A percentile compares a stretch with the other conserved stretches of the same genome.
These are phyloP conservation scores for Scleromitrula shiraiana DNA, from an alignment of 2,329 filamentous ascomycete genomes.

Conservation along the genomic window DNA sequence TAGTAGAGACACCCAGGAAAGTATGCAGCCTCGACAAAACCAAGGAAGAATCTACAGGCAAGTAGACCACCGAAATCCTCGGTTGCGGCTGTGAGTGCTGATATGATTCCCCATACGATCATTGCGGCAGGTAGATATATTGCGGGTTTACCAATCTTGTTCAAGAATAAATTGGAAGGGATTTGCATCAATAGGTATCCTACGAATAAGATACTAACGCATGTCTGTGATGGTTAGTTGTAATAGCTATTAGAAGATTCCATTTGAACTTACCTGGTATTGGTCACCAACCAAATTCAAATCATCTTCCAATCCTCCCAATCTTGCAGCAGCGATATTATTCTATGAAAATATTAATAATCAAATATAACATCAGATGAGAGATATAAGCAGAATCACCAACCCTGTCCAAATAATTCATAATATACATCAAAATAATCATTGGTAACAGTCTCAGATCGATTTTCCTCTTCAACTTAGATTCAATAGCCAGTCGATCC, in stretches of 20 bases:
- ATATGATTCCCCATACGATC: constrained; percentile 43
- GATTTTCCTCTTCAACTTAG: constrained; percentile 53
- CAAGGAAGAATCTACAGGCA: constrained; percentile 41
- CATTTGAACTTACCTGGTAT: constrained; percentile 31
- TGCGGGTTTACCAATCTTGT: constrained; percentile 41
- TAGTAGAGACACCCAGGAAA: constrained; percentile 57
- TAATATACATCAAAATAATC: constrained; percentile 61
- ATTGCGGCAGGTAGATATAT: constrained; percentile 43
- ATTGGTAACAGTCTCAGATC: constrained; percentile 58
- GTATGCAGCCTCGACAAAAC: constrained; percentile 47
- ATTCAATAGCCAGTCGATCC: constrained; percentile 44
- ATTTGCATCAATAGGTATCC: constrained; percentile 37
- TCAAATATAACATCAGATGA: no score
- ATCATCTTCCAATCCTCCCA: constrained; percentile 42
- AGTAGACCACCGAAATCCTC: constrained; percentile 39
- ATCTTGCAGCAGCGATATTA: constrained; percentile 47
- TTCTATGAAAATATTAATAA: constrained; percentile 29
- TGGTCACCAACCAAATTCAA: constrained; percentile 33
- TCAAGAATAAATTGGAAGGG: constrained; percentile 40
- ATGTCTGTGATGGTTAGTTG: constrained; percentile 26
- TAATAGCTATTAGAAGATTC: constrained; percentile 1
- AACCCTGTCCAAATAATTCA: constrained; percentile 53
- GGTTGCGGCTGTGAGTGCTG: constrained; percentile 39
- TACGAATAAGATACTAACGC: constrained; percentile 34
- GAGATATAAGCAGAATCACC: background rate